A percentile compares a stretch with the other conserved stretches of the same genome.
Evolutionary conservation across 2,329 filamentous ascomycete species (phyloP).

Genomic region (Apiospora arundinis): DNA sequence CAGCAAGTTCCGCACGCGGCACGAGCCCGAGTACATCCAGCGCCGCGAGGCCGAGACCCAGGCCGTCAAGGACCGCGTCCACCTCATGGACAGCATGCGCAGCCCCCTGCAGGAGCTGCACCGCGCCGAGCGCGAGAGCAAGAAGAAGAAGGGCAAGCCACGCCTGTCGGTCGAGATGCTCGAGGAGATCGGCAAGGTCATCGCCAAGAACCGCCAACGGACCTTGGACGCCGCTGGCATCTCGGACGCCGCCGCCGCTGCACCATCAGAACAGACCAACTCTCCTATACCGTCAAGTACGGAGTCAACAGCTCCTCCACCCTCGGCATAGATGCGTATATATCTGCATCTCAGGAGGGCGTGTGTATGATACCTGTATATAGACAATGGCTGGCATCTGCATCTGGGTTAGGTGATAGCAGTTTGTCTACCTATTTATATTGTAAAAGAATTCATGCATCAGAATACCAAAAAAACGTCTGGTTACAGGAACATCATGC

Average conservation of each 20-base stretch:
- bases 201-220: conserved; percentile 59
- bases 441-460: conserved; percentile 4
- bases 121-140: conserved; percentile 57
- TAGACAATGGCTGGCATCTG: conserved; percentile 20
- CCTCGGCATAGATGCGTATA: conserved; percentile 1
- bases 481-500: too few species aligned
- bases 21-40: conserved; percentile 75
- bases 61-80: conserved; percentile 49
- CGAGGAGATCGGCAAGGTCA: conserved; percentile 66
- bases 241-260: conserved; percentile 36
- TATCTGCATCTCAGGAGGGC: neutral
- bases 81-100: conserved; percentile 46
- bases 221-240: conserved; percentile 47
- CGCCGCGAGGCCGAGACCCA: conserved; percentile 66
- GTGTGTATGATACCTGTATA: conserved; percentile 25
- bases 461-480: neutral
- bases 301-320: conserved; percentile 6
- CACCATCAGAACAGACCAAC: conserved; percentile 4
- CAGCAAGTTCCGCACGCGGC: conserved; percentile 80
- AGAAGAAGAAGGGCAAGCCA: conserved; percentile 60
- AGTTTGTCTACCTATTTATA: neutral
- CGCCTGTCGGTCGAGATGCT: conserved; percentile 64
- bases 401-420: neutral
- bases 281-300: conserved; percentile 19
- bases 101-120: conserved; percentile 67